These are phyloP conservation scores for Paspalum notatum DNA, from an alignment of 176 grass and related monocot species.

Conservation along the genomic window DNA sequence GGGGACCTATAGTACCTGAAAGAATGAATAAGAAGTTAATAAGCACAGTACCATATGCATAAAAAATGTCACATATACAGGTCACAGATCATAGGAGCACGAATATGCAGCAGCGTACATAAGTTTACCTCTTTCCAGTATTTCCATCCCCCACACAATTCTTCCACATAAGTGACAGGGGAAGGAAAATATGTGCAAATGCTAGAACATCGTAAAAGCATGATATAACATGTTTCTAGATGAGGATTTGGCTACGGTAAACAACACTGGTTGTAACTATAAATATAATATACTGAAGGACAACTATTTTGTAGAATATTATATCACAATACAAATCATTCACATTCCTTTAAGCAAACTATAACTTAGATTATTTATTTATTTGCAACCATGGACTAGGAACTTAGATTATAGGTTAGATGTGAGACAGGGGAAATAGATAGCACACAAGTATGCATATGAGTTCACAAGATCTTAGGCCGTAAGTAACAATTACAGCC, in stretches of 20 bases:
- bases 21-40: conserved; percentile 6
- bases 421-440: background rate
- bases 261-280: background rate
- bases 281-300: background rate
- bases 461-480: background rate
- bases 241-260: conserved; percentile 12
- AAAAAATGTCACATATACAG: background rate
- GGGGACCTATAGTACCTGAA: conserved; percentile 67
- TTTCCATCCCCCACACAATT: background rate
- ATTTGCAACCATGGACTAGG: background rate
- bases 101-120: background rate
- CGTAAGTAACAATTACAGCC: background rate
- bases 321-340: background rate
- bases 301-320: background rate
- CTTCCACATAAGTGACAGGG: background rate
- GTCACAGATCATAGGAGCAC: background rate
- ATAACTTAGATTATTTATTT: background rate
- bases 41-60: background rate
- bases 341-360: conserved; percentile 7
- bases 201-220: background rate
- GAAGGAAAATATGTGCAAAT: background rate
- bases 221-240: background rate
- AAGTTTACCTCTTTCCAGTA: background rate
- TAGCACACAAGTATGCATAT: background rate
- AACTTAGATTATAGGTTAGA: background rate